These are phyloP conservation scores for Piromyces finnis DNA, from an alignment of 192 early-diverging fungal genomes.

Conservation along the genomic window DNA sequence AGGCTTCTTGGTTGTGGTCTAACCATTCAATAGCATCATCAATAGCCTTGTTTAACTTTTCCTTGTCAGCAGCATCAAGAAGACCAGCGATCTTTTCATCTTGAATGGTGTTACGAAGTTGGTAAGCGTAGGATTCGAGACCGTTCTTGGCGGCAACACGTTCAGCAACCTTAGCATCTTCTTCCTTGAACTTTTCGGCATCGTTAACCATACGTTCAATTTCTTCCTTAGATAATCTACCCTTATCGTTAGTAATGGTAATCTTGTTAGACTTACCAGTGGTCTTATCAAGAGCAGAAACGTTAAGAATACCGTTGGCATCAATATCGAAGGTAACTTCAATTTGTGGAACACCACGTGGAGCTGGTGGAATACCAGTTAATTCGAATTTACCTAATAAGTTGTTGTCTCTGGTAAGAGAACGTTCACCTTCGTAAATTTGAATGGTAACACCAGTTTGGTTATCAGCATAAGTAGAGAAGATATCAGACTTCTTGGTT, in stretches of 20 bases:
- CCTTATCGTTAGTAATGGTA: no score
- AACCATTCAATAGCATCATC: no score
- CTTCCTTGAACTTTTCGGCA: no score
- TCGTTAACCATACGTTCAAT: no score
- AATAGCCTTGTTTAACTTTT: constrained; percentile 42
- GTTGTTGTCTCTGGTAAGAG: constrained; percentile 96
- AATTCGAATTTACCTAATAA: constrained; percentile 95
- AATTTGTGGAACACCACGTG: no score
- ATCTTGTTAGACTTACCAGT: constrained; percentile 63
- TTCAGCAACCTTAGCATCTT: no score
- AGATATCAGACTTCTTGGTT: constrained; percentile 95
- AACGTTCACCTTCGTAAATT: constrained; percentile 95
- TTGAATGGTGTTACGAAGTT: no score
- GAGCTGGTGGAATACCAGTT: no score
- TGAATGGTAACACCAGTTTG: constrained; percentile 96
- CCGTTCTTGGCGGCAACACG: no score
- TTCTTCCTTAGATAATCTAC: no score
- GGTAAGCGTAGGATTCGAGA: no score
- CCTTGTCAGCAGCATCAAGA: constrained; percentile 75
- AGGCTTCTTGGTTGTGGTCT: constrained; percentile 8
- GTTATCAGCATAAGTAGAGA: constrained; percentile 98
- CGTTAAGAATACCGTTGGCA: constrained; percentile 58
- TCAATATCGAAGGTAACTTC: no score
- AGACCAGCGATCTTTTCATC: constrained; percentile 66
- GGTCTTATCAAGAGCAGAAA: constrained; percentile 83